Evolutionary conservation across 2,329 filamentous ascomycete genomes (phyloP), one percentile per base, ranked within the genome.

Genomic region (Sclerotinia trifoliorum): DNA sequence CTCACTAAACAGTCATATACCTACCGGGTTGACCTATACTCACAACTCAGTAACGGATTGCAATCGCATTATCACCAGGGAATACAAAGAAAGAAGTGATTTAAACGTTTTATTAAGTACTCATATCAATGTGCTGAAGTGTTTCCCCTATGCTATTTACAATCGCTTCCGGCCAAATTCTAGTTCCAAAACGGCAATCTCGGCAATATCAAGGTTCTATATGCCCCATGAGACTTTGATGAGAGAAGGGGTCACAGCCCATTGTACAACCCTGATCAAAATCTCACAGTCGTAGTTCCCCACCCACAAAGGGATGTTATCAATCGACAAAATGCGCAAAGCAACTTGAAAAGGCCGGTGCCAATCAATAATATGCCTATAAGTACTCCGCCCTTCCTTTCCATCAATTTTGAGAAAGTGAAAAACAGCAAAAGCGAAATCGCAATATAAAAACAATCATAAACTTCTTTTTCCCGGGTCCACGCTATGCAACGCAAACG

Each of bases 221-320:
- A 62, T 62, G 46, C 60, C 60, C 46, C 29, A 62, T 62, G 26
- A n/a, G 32, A 35, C 10, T 49, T 51, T 51, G 46, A 62, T 39
- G 26, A 62, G 60, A 51, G 60, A 62, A 62, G 46, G 60, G 60
- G 46, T 62, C 60, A 35, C 60, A 51, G 60, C 29, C 60, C 46
- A 62, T 26, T 21, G 49, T 39, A 62, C 60, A 39, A 62, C 60
- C 42, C 60, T 62, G n/a, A 51, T 62, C 46, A 39, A 62, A 35
- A 51, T 19, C 15, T n/a, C 46, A 62, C 29, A 51, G 60, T 62
- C 60, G 60, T 49, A 62, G 29, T 62, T 51, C 46, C 29, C 60
- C 60, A 62, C 60, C 60, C 29, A 26, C 60, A 62, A 62, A 62
- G 46, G 51, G 60, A 62, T 62, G 46, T 62, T 51, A 39, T 62